These are phyloP conservation scores for Lasiodiplodia citricola DNA, from an alignment of 2,329 filamentous ascomycete species.

Conservation along the genomic window DNA sequence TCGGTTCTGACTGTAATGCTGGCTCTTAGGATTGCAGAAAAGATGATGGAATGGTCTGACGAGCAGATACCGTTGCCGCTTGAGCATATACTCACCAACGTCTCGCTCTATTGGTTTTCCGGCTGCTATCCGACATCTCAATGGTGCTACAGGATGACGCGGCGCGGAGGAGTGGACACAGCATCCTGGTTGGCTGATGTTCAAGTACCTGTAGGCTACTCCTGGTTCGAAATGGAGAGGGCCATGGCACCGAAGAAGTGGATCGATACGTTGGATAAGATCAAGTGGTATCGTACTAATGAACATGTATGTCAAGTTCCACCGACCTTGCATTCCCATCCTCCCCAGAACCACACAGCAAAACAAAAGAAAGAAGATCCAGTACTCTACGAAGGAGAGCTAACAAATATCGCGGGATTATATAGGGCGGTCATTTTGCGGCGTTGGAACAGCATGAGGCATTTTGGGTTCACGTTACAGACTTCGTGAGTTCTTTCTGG, in stretches of 20 bases:
- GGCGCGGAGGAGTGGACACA: neutral
- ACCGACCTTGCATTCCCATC: conserved; percentile 27
- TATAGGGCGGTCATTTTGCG: conserved; percentile 61
- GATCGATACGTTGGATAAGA: conserved; percentile 43
- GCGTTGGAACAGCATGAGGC: conserved; percentile 51
- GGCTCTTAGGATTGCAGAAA: conserved; percentile 56
- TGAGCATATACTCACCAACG: conserved; percentile 55
- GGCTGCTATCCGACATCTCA: conserved; percentile 56
- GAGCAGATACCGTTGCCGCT: conserved; percentile 43
- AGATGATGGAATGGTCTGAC: conserved; percentile 62
- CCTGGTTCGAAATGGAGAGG: conserved; percentile 51
- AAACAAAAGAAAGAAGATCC: too few relatives aligned
- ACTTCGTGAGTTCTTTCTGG: conserved; percentile 48
- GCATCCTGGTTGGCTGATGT: neutral
- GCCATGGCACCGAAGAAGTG: conserved; percentile 44
- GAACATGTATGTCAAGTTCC: neutral
- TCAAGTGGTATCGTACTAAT: conserved; percentile 41
- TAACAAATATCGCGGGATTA: conserved; percentile 35
- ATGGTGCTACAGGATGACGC: conserved; percentile 48
- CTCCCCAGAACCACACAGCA: too few relatives aligned
- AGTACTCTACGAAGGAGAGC: too few relatives aligned
- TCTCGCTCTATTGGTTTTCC: conserved; percentile 64
- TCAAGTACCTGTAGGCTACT: conserved; percentile 50
- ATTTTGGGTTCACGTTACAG: conserved; percentile 52
- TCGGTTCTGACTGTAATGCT: too few relatives aligned